Evolutionary conservation across 805 yeast species (phyloP), one percentile per base, ranked within the genome.

Genomic region (Saccharomycopsis sp.): DNA sequence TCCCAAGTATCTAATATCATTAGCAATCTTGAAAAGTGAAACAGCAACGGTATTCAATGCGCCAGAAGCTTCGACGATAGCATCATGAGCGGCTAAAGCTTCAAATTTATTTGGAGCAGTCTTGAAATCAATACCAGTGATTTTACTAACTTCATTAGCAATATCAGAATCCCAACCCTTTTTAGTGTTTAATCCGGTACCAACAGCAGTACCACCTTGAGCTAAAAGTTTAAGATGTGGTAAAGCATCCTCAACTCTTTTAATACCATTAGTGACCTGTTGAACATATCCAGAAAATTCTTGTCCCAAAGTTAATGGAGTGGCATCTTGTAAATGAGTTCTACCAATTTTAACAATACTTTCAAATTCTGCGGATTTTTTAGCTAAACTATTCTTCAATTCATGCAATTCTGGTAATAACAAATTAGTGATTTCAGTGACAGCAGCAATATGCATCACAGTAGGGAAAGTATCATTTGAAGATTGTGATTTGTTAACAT

Each of bases 121-220:
- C 67, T 73, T 68, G 73, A 93, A 93, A 50, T 81, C 80, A 59
- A 85, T 73, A 48, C 96, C 96, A 47, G 97, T 88, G 67, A 86
- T 77, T 56, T 77, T 75, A 48, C 94, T 65, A 38, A 93, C 95
- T 67, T 84, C 79, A 50, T 74, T 81, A 50, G 98, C 98, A 56
- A 93, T 79, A 56, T 83, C 79, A 57, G 71, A 81, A 58, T 87
- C 95, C 63, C 84, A 93, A 21, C 97, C 97, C 61, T 78, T 76
- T 63, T 68, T 81, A 68, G 97, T 90, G 79, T 93, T 93, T 58
- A 93, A 77, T 54, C 98, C 98, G 45, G 98, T 93, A 58, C 98
- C 98, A 45, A 93, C 98, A 51, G 98, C 98, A 52, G 98, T 93
- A 71, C 98, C 98, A 72, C 98, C 98, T 74, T 93, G 98, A 39